These are phyloP conservation scores for Bonia amplexicaulis DNA, from an alignment of 176 grass and related monocot species.

Conservation along the genomic window DNA sequence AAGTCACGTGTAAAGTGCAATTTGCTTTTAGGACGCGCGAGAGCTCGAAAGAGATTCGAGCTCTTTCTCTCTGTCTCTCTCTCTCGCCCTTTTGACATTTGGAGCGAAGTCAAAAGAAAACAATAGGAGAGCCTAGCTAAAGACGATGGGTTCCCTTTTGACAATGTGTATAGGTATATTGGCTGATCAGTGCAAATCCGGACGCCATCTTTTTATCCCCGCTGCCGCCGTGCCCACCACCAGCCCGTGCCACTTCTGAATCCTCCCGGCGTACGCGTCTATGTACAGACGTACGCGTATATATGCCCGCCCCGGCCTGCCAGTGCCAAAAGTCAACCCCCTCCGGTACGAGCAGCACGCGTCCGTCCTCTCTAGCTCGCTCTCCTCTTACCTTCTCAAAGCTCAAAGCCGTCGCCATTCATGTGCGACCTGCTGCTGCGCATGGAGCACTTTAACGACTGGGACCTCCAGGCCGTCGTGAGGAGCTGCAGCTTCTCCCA, in stretches of 20 bases:
- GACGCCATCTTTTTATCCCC: constrained; percentile 19
- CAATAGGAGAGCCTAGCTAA: background rate
- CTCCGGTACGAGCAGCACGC: constrained; percentile 8
- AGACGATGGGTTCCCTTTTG: background rate
- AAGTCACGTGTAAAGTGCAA: background rate
- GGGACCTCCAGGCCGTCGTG: constrained; percentile 91
- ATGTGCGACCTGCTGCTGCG: constrained; percentile 15
- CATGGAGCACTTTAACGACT: constrained; percentile 77
- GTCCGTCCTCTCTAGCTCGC: background rate
- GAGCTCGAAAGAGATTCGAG: constrained; percentile 33
- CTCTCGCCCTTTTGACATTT: constrained; percentile 32
- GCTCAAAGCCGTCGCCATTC: background rate
- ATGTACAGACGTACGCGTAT: constrained; percentile 20
- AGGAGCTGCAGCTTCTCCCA: constrained; percentile 59
- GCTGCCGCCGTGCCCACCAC: constrained; percentile 42
- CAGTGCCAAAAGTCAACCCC: constrained; percentile 38
- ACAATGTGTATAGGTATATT: background rate
- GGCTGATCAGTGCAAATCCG: background rate
- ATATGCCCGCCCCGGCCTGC: constrained; percentile 19
- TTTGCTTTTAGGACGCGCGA: background rate
- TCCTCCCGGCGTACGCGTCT: background rate
- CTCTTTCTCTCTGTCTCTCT: background rate
- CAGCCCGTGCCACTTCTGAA: background rate
- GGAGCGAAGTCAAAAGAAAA: constrained; percentile 28
- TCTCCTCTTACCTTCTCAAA: background rate